phyloP scores from a whole-genome alignment of 2,329 filamentous ascomycete species.

The Thelonectria olida region DNA sequence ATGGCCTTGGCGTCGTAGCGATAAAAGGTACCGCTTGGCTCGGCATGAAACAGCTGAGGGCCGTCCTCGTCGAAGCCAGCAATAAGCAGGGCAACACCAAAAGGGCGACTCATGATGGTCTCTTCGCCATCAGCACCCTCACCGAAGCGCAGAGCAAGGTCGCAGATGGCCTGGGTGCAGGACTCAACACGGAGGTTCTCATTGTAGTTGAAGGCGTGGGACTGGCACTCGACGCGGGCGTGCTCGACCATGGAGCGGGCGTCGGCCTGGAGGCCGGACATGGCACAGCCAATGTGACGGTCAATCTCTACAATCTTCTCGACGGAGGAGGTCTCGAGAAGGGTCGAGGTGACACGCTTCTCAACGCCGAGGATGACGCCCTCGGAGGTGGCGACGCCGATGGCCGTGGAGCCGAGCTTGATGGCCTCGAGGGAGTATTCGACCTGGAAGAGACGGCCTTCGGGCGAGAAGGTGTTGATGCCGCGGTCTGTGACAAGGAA shows the following conservation, averaged over 20 bases:
- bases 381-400: conserved; percentile 94
- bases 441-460: conserved; percentile 99
- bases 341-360: conserved; percentile 97
- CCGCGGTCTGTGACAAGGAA: conserved; percentile 77
- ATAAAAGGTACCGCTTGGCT: conserved; percentile 98
- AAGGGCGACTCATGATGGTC: conserved; percentile 97
- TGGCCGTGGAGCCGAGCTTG: conserved; percentile 98
- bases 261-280: conserved; percentile 97
- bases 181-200: conserved; percentile 95
- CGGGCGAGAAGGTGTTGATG: conserved; percentile 99
- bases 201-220: conserved; percentile 97
- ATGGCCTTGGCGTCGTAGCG: conserved; percentile 99
- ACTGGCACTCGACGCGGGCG: conserved; percentile 96
- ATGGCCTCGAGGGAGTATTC: conserved; percentile 99
- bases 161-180: conserved; percentile 98
- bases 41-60: conserved; percentile 95
- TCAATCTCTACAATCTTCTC: conserved; percentile 99
- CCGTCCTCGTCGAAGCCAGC: conserved; percentile 98
- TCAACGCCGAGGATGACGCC: conserved; percentile 97
- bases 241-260: conserved; percentile 98
- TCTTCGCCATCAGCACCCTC: conserved; percentile 98
- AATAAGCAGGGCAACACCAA: conserved; percentile 95
- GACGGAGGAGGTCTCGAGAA: conserved; percentile 96
- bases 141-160: conserved; percentile 93
- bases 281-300: conserved; percentile 97